These are phyloP conservation scores for Anthracocystis setariae DNA, from an alignment of 1,284 basidiomycete genomes.

Conservation along the genomic window DNA sequence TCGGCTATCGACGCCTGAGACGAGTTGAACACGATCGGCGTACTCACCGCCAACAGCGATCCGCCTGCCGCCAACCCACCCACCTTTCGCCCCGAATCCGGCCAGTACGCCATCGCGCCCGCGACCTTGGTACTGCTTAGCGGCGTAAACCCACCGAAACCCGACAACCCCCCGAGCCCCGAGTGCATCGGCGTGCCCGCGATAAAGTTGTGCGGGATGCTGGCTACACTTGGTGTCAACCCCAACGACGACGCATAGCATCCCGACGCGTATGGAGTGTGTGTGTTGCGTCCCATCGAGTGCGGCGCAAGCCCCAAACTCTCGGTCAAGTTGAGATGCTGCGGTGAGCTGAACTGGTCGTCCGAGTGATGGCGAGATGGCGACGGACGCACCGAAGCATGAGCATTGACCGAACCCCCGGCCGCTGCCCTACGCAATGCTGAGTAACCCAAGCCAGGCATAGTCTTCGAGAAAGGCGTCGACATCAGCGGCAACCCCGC, in stretches of 20 bases:
- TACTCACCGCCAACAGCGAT: constrained; percentile 1
- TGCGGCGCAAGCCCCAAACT: constrained; percentile 61
- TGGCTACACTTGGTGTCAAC: constrained; percentile 52
- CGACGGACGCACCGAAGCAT: constrained; percentile 23
- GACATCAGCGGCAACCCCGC: constrained; percentile 29
- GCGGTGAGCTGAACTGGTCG: constrained; percentile 62
- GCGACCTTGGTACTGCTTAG: constrained; percentile 17
- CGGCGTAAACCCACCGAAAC: constrained; percentile 40
- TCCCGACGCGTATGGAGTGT: constrained; percentile 26
- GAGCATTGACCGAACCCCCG: constrained; percentile 3
- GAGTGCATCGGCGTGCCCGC: constrained; percentile 34
- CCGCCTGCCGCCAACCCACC: no score
- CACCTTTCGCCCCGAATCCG: constrained; percentile 26
- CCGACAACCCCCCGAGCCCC: constrained; percentile 28
- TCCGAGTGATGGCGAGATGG: constrained; percentile 32
- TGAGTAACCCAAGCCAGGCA: constrained; percentile 24
- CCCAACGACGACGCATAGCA: constrained; percentile 51
- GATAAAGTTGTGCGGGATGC: constrained; percentile 33
- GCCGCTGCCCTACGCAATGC: constrained; percentile 19
- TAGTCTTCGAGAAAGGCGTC: constrained; percentile 44
- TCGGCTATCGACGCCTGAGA: not conserved
- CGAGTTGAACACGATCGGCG: constrained; percentile 36
- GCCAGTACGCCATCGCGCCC: constrained; percentile 23
- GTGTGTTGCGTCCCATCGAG: constrained; percentile 49
- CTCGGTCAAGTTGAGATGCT: constrained; percentile 63